Evolutionary conservation across 2,329 filamentous ascomycete species (phyloP), one percentile per base, ranked within the genome.

Genomic region (Dactylonectria macrodidyma): DNA sequence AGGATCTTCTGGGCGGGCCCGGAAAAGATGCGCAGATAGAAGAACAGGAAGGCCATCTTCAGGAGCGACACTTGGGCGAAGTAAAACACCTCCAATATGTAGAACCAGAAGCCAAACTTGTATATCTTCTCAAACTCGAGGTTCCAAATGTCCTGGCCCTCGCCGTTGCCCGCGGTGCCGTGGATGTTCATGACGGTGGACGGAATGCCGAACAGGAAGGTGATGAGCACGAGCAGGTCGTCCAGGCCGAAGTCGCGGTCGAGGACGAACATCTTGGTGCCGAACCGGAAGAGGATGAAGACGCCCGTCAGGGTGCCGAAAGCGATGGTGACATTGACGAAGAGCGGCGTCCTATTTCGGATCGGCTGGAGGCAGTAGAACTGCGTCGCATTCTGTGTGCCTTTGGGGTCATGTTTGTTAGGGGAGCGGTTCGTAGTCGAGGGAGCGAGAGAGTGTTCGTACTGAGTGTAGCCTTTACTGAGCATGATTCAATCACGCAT

Each of bases 401-500:
- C 68, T 70, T 46, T 16, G 7, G 7, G 26, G 26, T 4, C 26
- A 30, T 44, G 2, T 8, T n/a, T n/a, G 41, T 44, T 44, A 44
- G 41, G 41, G 14, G 1, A 44, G 2, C 16, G 2, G 14, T 22
- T 44, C 14, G 41, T 44, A 6, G 16, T 44, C n/a, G 41, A 8
- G 8, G 16, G 8, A n/a, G 16, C 8, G 41, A n/a, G 7, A 14
- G 52, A 12, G n/a, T 33, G 26, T 30, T 30, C 70, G 46, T 68
- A 72, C 70, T 64, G 26, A 72, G 47, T 24, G 55, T 30, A 22
- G 71, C 55, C 59, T 68, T 71, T 19, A 69, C 51, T 7, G 66
- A 66, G 58, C 75, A 76, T 8, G 50, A 67, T 10, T 56, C 51
- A 1, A 60, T 56, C 5, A 76, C 64, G 24, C 75, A 76, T 10